Conservation (phyloP, 2,329 filamentous ascomycete species). For the Paracoccidioides lutzii region DNA sequence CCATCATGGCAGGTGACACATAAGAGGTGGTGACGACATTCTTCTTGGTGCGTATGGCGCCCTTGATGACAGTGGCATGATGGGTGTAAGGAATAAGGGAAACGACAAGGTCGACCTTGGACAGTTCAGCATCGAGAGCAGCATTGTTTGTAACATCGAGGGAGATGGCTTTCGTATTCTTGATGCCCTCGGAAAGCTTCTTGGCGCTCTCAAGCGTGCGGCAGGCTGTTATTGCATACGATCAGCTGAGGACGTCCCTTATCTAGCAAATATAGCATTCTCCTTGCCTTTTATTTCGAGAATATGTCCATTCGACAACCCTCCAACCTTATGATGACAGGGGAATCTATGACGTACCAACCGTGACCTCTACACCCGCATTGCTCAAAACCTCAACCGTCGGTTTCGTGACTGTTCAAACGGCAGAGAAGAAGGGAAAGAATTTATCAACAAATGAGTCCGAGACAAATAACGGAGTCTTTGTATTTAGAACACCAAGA, state of each 20-base stretch:
- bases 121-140: conserved; percentile 69
- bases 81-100: conserved; percentile 82
- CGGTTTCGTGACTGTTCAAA: conserved; percentile 43
- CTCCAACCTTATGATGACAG: neutral
- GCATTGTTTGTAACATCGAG: conserved; percentile 68
- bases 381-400: conserved; percentile 52
- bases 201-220: conserved; percentile 65
- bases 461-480: neutral
- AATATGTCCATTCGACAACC: too few species aligned
- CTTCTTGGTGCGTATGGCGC: conserved; percentile 86
- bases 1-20: conserved; percentile 82
- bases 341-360: conserved; percentile 37
- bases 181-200: conserved; percentile 58
- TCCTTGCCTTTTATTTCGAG: neutral
- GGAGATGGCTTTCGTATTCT: conserved; percentile 61
- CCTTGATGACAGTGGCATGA: conserved; percentile 83
- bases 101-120: conserved; percentile 67
- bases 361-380: conserved; percentile 50
- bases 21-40: conserved; percentile 93
- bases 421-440: neutral
- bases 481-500: neutral
- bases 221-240: conserved; percentile 47
- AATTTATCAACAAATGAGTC: neutral
- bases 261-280: neutral
- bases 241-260: neutral